These are phyloP conservation scores for Puccinellia tenuiflora DNA, from an alignment of 176 grass and related monocot genomes.

Conservation along the genomic window DNA sequence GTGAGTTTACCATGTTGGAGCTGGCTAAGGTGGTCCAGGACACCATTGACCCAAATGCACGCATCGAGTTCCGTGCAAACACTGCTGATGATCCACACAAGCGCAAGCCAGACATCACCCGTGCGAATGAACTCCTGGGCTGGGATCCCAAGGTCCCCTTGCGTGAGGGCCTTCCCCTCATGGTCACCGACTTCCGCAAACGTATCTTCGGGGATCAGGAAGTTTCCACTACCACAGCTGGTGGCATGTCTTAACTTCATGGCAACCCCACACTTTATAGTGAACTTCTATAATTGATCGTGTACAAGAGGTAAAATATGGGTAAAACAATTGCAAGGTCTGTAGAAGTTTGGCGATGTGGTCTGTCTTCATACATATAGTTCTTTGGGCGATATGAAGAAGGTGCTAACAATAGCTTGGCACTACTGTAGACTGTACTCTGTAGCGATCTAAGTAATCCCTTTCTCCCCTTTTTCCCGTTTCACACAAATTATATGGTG, in stretches of 20 bases:
- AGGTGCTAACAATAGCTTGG: neutral
- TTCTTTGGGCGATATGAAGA: neutral
- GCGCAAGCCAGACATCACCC: conserved; percentile 74
- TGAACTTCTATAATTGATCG: neutral
- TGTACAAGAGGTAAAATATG: conserved; percentile 1
- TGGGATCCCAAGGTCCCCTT: conserved; percentile 85
- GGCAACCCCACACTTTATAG: neutral
- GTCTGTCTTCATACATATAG: conserved; percentile 13
- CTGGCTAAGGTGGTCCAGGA: conserved; percentile 84
- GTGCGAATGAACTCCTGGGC: conserved; percentile 48
- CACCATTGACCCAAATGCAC: conserved; percentile 59
- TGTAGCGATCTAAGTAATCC: neutral
- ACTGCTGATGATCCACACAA: conserved; percentile 79
- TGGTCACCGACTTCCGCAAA: conserved; percentile 77
- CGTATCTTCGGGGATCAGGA: conserved; percentile 62
- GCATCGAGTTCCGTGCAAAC: conserved; percentile 72
- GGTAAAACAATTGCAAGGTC: neutral
- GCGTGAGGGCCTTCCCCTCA: conserved; percentile 63
- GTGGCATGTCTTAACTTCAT: neutral
- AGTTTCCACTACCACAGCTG: neutral
- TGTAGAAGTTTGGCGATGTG: neutral
- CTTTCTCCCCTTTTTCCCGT: no score
- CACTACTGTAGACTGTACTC: neutral
- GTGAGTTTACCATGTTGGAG: conserved; percentile 89
- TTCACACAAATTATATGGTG: neutral